Evolutionary conservation across 352 stramenopile species (phyloP).

Genomic region (Phytophthora brassicae): DNA sequence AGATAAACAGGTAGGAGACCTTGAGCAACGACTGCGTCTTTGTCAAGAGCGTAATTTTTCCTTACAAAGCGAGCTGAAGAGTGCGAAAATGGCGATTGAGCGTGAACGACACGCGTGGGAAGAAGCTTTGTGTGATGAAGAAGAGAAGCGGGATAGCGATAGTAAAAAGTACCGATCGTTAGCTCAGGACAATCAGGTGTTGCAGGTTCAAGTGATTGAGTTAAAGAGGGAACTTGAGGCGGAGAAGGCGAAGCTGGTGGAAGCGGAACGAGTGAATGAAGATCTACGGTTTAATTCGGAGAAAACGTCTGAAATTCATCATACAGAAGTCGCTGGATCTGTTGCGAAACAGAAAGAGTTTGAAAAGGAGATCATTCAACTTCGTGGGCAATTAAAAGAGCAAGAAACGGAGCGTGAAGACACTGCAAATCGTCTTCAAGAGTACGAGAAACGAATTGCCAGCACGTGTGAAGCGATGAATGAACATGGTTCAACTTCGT

Average conservation of each 20-base stretch:
- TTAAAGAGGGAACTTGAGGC: slow-evolving; percentile 31
- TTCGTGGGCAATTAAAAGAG: slow-evolving; percentile 39
- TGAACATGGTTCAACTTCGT: too few species aligned
- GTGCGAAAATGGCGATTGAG: slow-evolving; percentile 15
- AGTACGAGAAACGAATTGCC: slow-evolving; percentile 72
- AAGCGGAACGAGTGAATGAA: slow-evolving; percentile 17
- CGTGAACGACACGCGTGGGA: slow-evolving; percentile 37
- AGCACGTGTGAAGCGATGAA: slow-evolving; percentile 73
- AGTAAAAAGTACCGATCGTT: slow-evolving; percentile 35
- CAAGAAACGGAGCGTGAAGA: slow-evolving; percentile 65
- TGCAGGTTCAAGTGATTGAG: slow-evolving; percentile 34
- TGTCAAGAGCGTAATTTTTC: slow-evolving; percentile 32
- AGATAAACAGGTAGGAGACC: slow-evolving; percentile 26
- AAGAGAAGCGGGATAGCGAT: slow-evolving; percentile 27
- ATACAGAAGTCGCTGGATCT: slow-evolving; percentile 20
- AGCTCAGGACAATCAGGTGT: slow-evolving; percentile 32
- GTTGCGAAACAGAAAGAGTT: slow-evolving; percentile 23
- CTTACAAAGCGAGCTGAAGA: slow-evolving; percentile 28
- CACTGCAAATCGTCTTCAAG: slow-evolving; percentile 61
- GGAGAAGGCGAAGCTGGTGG: slow-evolving; percentile 19
- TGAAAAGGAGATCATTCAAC: slow-evolving; percentile 32
- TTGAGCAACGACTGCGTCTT: slow-evolving; percentile 38
- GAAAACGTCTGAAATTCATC: slow-evolving; percentile 5
- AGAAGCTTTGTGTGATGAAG: slow-evolving; percentile 27
- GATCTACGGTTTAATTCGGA: slow-evolving; percentile 19